Evolutionary conservation across 345 rosid species (phyloP), one percentile per base, ranked within the genome.

Genomic region (Eucalyptus leucophloia): DNA sequence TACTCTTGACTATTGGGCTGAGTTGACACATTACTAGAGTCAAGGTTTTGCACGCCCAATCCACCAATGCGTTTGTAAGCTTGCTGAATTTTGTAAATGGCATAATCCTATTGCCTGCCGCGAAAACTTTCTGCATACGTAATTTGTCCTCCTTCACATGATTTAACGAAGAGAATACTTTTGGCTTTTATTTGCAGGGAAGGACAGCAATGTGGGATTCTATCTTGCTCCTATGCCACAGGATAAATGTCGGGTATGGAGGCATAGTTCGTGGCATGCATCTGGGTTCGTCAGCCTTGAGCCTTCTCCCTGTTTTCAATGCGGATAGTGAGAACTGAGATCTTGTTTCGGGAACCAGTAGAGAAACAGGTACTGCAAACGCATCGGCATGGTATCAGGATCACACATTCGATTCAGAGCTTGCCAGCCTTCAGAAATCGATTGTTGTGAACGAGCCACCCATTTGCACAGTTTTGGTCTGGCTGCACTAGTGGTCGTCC

Each of bases 161-260:
- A 24, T 32, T 65, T 40, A 49, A 49, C 51, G 87, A 86, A 49
- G 8, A 32, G 60, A 30, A 9, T 21, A 14, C n/a, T 80, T 90
- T 6, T 23, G 89, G 49, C 58, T 69, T 80, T 85, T 89, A 53
- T 15, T 90, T 87, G 80, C 98, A 97, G 99, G 99, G 99, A 90
- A 93, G 99, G 88, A 95, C 98, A 50, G 97, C 98, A 49, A 87
- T 96, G 87, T 97, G 99, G 99, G 98, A 97, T 93, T 93, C 99
- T 32, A 92, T 97, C 89, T 90, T 97, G 93, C 93, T 98, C 21
- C 69, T 95, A 90, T 95, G 98, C 93, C 96, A 97, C 88, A 94
- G 96, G 93, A 93, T 97, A 87, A 96, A 96, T 93, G 93, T 93
- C 56, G 97, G 95, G 87, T 95, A 95, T 34, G 98, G 98, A 88